Conservation (phyloP, 495 filamentous ascomycete species). For the Immersiella caudata region DNA sequence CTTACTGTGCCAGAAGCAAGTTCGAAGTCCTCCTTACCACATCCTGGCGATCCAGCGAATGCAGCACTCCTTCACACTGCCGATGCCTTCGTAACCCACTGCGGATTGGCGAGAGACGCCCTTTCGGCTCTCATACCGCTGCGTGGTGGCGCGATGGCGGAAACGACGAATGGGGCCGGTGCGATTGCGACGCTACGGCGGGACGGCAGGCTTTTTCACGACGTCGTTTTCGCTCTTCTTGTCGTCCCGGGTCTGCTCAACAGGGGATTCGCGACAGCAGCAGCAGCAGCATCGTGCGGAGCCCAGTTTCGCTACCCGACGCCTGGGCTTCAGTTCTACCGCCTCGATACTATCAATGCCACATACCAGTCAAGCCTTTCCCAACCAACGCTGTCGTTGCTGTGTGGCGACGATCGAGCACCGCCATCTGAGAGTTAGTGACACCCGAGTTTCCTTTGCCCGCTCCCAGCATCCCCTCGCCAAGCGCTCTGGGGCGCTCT, state of each 20-base stretch:
- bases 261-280: slow-evolving; percentile 9
- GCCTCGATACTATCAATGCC: slow-evolving; percentile 35
- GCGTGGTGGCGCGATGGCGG: slow-evolving; percentile 16
- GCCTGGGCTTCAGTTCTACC: slow-evolving; percentile 17
- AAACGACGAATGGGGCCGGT: slow-evolving; percentile 4
- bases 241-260: background rate
- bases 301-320: slow-evolving; percentile 28
- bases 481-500: background rate
- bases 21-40: background rate
- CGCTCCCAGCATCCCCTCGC: background rate
- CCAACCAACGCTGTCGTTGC: slow-evolving; percentile 29
- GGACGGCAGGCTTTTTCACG: background rate
- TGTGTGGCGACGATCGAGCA: slow-evolving; percentile 29
- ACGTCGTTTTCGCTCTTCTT: background rate
- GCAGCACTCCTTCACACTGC: background rate
- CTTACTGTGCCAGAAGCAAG: slow-evolving; percentile 1
- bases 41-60: background rate
- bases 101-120: background rate
- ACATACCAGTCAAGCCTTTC: slow-evolving; percentile 32
- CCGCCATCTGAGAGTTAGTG: slow-evolving; percentile 28
- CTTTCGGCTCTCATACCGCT: slow-evolving; percentile 7
- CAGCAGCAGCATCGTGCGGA: slow-evolving; percentile 17
- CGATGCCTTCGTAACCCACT: slow-evolving; percentile 7
- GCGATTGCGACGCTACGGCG: slow-evolving; percentile 5
- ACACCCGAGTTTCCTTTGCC: slow-evolving; percentile 9